Conservation (phyloP, 495 filamentous ascomycete species). For the Cairneyella variabilis region DNA sequence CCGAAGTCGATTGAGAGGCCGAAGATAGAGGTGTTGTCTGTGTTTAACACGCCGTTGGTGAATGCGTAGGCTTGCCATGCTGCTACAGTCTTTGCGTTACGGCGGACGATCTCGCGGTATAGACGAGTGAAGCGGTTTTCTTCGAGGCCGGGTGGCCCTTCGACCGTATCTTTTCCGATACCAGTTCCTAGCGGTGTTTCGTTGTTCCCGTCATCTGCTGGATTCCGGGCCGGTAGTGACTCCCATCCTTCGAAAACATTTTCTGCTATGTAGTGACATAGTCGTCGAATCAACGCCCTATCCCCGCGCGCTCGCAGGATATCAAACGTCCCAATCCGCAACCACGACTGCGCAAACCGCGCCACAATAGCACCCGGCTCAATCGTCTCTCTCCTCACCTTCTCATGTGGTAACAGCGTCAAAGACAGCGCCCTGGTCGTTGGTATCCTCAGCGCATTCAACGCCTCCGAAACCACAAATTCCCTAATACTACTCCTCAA, state of each 20-base stretch:
- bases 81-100: constrained; percentile 86
- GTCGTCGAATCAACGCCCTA: constrained; percentile 60
- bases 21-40: constrained; percentile 90
- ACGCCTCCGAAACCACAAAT: constrained; percentile 82
- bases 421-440: constrained; percentile 83
- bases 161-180: constrained; percentile 50
- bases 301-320: constrained; percentile 78
- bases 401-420: constrained; percentile 65
- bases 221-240: constrained; percentile 58
- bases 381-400: constrained; percentile 73
- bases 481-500: constrained; percentile 87
- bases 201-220: constrained; percentile 38
- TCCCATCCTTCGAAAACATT: constrained; percentile 85
- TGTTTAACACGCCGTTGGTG: constrained; percentile 96
- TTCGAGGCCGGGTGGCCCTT: constrained; percentile 59
- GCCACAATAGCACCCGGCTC: constrained; percentile 93
- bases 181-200: constrained; percentile 38
- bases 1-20: constrained; percentile 91
- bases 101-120: constrained; percentile 80
- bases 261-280: constrained; percentile 80
- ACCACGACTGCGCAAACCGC: constrained; percentile 87
- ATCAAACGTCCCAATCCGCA: constrained; percentile 94
- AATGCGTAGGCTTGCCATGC: constrained; percentile 97
- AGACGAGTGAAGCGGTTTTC: constrained; percentile 85
- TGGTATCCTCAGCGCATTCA: constrained; percentile 81